These are phyloP conservation scores for Xylaria venustula DNA, from an alignment of 495 filamentous ascomycete species.

Conservation along the genomic window DNA sequence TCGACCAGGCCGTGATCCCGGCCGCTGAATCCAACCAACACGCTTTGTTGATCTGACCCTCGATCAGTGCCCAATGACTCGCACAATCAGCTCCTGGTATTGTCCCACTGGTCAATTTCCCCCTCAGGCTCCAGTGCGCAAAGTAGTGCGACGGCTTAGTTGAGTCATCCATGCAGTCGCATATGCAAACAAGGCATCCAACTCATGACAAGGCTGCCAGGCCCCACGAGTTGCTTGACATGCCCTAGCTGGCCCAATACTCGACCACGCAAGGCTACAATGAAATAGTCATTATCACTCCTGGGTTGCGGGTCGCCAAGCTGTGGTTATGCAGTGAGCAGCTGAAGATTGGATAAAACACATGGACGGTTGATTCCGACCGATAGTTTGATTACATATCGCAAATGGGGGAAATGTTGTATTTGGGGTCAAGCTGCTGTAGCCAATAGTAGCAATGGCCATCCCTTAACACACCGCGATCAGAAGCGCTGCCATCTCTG, in stretches of 20 bases:
- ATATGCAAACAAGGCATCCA: constrained; percentile 8
- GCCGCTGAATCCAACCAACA: constrained; percentile 9
- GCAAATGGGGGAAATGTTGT: constrained; percentile 6
- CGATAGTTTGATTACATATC: background rate
- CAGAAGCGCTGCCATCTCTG: constrained; percentile 3
- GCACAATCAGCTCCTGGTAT: background rate
- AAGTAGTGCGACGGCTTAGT: constrained; percentile 8
- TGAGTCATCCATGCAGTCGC: constrained; percentile 5
- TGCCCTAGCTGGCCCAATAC: background rate
- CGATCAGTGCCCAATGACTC: constrained; percentile 17
- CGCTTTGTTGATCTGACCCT: constrained; percentile 12
- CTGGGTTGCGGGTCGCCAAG: constrained; percentile 10
- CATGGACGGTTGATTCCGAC: background rate
- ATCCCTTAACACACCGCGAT: constrained; percentile 21
- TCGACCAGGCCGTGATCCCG: constrained; percentile 9
- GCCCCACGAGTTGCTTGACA: constrained; percentile 2
- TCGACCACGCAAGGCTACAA: constrained; percentile 11
- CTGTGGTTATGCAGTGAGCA: constrained; percentile 22
- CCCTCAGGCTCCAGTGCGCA: constrained; percentile 13
- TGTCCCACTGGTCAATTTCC: constrained; percentile 6
- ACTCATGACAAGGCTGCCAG: constrained; percentile 10
- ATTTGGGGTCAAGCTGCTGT: background rate
- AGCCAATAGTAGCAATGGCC: constrained; percentile 21
- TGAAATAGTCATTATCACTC: background rate
- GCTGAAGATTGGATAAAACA: constrained; percentile 9